Base-by-base conservation (phyloP, 2,329 filamentous ascomycete genomes). In the Nannizziopsis arthrosporioides region DNA sequence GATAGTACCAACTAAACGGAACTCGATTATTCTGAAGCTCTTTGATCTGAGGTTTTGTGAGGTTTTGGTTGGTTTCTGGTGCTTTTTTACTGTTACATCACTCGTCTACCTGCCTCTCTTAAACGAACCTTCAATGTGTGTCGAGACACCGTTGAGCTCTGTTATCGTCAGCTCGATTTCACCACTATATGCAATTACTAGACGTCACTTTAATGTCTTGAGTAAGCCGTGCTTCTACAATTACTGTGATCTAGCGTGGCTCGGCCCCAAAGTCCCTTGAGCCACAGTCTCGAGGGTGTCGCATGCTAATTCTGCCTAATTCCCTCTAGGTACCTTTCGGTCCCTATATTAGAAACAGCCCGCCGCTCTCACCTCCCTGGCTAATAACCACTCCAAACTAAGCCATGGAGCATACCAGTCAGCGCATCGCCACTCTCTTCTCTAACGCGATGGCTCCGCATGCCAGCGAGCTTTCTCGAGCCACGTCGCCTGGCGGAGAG, bases 401-500 rank as follows among this genome's bases (percentile, higher is more conserved):
- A 2, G 22, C 47, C 39, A 68, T 68, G 65, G 65, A 68, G 54
- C 57, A 59, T 48, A 57, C 61, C 19, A 46, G 32, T 36, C 48
- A 54, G 38, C 48, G 50, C 30, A 44, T 51, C 19, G 35, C 52
- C 17, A 48, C 53, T 7, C 38, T 47, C 35, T 27, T 53, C 35
- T 45, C 50, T 10, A 49, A 42, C 18, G 15, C 45, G 10, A 17
- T 36, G 55, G 52, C 47, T 7, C 54, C 55, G 49, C 63, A 62
- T 44, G 42, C 56, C 57, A 38, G 65, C 65, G 53, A 85, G 58
- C 81, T 86, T 60, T 94, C 89, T 42, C 80, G 88, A 62, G 85
- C 87, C 35, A 92, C 88, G 38, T 90, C 88, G 1, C 89, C 89
- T 2, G 87, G 86, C 53, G 73, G 65, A 54, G 68, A 65, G 55